Base-by-base conservation (phyloP, 805 yeast species). In the Lipomyces starkeyi region DNA sequence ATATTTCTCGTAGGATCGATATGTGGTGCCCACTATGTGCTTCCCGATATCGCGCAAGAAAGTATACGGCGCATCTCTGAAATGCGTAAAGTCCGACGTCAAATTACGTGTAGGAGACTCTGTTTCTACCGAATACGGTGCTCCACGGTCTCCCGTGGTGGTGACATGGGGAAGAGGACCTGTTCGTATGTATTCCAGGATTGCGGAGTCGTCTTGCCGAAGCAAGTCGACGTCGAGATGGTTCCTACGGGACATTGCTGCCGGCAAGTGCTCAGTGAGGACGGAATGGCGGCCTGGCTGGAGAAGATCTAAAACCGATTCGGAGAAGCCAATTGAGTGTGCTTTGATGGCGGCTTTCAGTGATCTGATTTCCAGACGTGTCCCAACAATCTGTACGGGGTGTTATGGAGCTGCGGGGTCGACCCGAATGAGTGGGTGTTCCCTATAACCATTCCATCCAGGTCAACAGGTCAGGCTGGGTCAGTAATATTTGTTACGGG, bases 1-100 rank as follows among this genome's bases (percentile, higher is more conserved):
- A 66, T 78, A 80, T 53, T 76, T 72, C 56, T 79, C 76, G 69
- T 79, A 81, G 17, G 78, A 77, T 32, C 83, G 76, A 77, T 81
- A 81, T 20, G 75, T 72, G 8, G 77, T 69, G 25, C 82, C 82
- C 7, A 72, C 61, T 55, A 78, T 71, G 61, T 75, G 78, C 55
- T 73, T 73, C 27, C 73, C 75, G 20, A 78, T 59, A 11, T 76
- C 76, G 53, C 73, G 71, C 59, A 80, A 60, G 63, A 78, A 78
- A 57, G 73, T 70, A 20, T 75, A 65, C 20, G 83, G 83, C 64
- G 75, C 71, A 59, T 78, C 78, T 14, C 83, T 75, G 74, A 80
- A 80, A 63, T 79, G 77, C 25, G 73, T 73, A 67, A 77, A 74
- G 53, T 76, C 77, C 54, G 67, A 61, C 47, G 76, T 77, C 63